Conservation (phyloP, 352 stramenopile genomes). For the Globisporangium heterothallicum region DNA sequence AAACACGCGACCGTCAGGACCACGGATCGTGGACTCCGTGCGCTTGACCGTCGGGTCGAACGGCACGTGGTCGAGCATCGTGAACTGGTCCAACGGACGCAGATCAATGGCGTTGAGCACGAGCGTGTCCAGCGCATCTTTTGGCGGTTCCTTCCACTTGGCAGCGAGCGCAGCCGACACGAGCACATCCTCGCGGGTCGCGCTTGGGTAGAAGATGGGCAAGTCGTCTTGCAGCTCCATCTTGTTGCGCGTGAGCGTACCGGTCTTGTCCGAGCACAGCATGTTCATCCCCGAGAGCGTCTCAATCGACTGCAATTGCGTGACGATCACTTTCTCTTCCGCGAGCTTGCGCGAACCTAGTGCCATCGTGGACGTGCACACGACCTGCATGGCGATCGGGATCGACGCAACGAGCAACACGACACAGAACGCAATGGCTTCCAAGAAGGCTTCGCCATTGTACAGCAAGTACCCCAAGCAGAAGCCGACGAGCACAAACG, state of each 20-base stretch:
- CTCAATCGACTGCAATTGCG: constrained; percentile 89
- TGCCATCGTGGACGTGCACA: constrained; percentile 91
- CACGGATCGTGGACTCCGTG: constrained; percentile 88
- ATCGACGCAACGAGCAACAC: constrained; percentile 91
- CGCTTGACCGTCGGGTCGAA: constrained; percentile 88
- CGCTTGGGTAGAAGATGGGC: constrained; percentile 76
- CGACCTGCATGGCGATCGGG: constrained; percentile 92
- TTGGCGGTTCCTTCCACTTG: constrained; percentile 92
- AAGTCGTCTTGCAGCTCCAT: constrained; percentile 92
- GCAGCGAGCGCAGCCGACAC: constrained; percentile 89
- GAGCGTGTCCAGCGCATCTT: constrained; percentile 92
- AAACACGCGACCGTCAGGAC: constrained; percentile 77
- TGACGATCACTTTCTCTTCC: constrained; percentile 92
- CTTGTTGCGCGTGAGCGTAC: constrained; percentile 93
- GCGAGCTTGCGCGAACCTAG: constrained; percentile 87
- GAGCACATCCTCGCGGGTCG: constrained; percentile 85
- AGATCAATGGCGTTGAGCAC: constrained; percentile 85
- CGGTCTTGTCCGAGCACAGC: constrained; percentile 96
- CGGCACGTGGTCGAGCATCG: constrained; percentile 73
- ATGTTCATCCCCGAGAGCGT: constrained; percentile 91
- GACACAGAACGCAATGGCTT: constrained; percentile 84
- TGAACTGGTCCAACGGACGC: constrained; percentile 78
- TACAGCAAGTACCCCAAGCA: constrained; percentile 84
- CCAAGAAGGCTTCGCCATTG: constrained; percentile 68
- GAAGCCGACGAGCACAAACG: constrained; percentile 82